phyloP scores from a whole-genome alignment of 805 yeast genomes.

The Wickerhamiella australiensis region DNA sequence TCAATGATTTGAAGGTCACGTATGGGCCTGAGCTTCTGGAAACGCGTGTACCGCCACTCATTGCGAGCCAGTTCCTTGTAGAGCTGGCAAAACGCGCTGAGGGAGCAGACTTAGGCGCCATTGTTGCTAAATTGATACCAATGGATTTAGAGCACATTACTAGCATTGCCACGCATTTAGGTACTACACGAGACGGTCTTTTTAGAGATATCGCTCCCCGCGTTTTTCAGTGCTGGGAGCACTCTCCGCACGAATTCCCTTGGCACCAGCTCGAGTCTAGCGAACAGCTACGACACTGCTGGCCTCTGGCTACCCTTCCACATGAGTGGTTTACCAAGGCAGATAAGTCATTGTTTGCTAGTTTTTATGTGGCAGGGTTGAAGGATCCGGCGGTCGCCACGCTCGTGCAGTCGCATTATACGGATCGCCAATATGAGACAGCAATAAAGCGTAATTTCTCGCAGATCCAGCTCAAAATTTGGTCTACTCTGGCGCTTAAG shows the following conservation, averaged over 20 bases:
- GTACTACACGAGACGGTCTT: neutral
- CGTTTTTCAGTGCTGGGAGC: neutral
- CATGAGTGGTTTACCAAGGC: slow-evolving; percentile 3
- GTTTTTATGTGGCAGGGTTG: neutral
- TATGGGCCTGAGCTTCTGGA: neutral
- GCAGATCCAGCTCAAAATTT: neutral
- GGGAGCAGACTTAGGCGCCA: neutral
- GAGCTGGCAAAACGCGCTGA: neutral
- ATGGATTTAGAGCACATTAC: neutral
- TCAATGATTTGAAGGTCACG: neutral
- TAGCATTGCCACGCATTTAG: neutral
- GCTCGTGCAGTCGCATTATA: neutral
- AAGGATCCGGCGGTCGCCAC: neutral
- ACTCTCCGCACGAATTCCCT: neutral
- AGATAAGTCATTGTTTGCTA: slow-evolving; percentile 2
- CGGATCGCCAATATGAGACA: neutral
- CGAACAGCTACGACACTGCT: neutral
- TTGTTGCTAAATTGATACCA: neutral
- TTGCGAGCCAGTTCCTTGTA: neutral
- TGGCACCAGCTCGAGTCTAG: neutral
- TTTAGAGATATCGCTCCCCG: neutral
- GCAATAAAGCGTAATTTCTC: neutral
- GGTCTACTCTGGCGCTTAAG: neutral
- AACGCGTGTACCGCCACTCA: neutral
- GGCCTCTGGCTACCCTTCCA: neutral